Conservation (phyloP, 495 filamentous ascomycete species). For the Rhizodiscina lignyota region DNA sequence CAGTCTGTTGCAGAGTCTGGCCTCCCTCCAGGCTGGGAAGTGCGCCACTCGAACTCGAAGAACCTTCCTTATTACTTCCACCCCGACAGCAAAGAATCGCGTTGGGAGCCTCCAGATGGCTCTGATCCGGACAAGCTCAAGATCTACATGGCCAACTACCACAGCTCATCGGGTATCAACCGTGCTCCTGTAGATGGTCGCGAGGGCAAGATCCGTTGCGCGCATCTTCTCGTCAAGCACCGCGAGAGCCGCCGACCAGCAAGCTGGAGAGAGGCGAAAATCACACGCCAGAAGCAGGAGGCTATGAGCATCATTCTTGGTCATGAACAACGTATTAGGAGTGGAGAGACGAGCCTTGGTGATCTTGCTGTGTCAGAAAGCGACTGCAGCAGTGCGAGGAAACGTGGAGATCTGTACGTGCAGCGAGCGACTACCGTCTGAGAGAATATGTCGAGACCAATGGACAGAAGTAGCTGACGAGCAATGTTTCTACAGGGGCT, state of each 20-base stretch:
- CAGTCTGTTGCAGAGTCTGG: no score
- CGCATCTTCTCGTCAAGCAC: slow-evolving; percentile 89
- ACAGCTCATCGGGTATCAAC: slow-evolving; percentile 32
- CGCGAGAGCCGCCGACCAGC: slow-evolving; percentile 67
- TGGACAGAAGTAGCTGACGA: no score
- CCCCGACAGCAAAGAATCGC: slow-evolving; percentile 57
- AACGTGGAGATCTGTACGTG: slow-evolving; percentile 74
- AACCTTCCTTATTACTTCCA: slow-evolving; percentile 99
- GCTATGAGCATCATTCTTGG: slow-evolving; percentile 58
- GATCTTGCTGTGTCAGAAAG: slow-evolving; percentile 77
- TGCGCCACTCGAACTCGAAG: slow-evolving; percentile 90
- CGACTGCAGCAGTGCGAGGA: slow-evolving; percentile 87
- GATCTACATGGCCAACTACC: slow-evolving; percentile 74
- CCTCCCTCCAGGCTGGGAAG: slow-evolving; percentile 78
- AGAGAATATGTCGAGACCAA: no score
- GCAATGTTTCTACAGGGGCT: slow-evolving; percentile 37
- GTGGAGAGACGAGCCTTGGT: slow-evolving; percentile 47
- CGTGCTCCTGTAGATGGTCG: slow-evolving; percentile 27
- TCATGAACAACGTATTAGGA: slow-evolving; percentile 57
- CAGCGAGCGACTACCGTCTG: no score
- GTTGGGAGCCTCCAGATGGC: slow-evolving; percentile 81
- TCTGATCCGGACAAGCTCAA: slow-evolving; percentile 85
- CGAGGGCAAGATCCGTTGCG: slow-evolving; percentile 78
- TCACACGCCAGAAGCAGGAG: slow-evolving; percentile 77
- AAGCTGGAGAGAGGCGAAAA: slow-evolving; percentile 80